phyloP scores from a whole-genome alignment of 1,139 yeast species.

The Meyerozyma elateridarum region DNA sequence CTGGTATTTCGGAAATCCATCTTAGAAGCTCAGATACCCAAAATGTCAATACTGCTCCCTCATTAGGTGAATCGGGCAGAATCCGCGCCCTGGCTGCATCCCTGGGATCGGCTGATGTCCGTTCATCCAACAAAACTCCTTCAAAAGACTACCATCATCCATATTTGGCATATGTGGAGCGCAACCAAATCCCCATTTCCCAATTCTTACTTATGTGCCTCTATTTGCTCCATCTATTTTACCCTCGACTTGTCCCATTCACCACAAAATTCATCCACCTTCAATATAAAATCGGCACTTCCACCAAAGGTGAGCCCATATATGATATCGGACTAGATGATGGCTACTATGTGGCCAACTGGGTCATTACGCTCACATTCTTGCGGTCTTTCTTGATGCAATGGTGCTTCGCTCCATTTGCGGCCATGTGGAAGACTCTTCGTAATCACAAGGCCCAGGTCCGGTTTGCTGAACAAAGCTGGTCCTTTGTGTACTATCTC shows the following conservation, averaged over 20 bases:
- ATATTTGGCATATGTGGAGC: slow-evolving; percentile 28
- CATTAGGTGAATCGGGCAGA: too few relatives aligned
- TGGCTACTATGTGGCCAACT: slow-evolving; percentile 47
- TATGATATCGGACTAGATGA: slow-evolving; percentile 61
- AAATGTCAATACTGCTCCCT: too few relatives aligned
- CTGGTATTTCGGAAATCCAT: too few relatives aligned
- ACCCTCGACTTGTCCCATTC: slow-evolving; percentile 18
- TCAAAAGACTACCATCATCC: slow-evolving; percentile 20
- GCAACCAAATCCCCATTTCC: slow-evolving; percentile 37
- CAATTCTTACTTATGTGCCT: slow-evolving; percentile 25
- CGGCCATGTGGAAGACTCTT: slow-evolving; percentile 38
- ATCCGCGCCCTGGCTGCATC: too few relatives aligned
- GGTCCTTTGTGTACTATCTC: slow-evolving; percentile 65
- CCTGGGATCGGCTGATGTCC: too few relatives aligned
- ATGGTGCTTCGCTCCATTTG: slow-evolving; percentile 55
- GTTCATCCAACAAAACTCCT: too few relatives aligned
- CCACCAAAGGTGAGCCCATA: slow-evolving; percentile 16
- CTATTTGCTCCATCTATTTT: slow-evolving; percentile 23
- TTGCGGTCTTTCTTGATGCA: slow-evolving; percentile 59
- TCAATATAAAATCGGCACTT: slow-evolving; percentile 38
- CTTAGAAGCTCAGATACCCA: too few relatives aligned
- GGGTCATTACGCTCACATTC: slow-evolving; percentile 55
- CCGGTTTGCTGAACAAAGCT: slow-evolving; percentile 84
- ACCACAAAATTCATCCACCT: slow-evolving; percentile 45
- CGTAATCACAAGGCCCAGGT: slow-evolving; percentile 46